Evolutionary conservation across 768 basidiomycete genomes (phyloP), one percentile per base, ranked within the genome.

Genomic region (Termitomyces sp.): DNA sequence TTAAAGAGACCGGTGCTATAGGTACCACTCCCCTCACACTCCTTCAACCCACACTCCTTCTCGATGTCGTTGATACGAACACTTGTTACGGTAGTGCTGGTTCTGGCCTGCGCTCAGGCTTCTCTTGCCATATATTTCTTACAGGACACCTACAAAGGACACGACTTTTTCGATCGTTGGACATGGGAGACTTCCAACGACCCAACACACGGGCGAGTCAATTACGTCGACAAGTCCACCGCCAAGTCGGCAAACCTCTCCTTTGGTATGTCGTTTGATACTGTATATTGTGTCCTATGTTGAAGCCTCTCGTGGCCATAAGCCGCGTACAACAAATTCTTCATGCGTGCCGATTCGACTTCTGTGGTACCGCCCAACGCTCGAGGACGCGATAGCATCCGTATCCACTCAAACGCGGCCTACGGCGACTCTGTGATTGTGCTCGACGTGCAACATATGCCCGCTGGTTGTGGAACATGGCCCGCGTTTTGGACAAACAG

Each of bases 191-290:
- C 78, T 8, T 57, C 69, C 32, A 66, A 79, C 59, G 87, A 89
- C 67, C 86, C 85, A n/a, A 89, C 87, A 0, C 82, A 87, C 62
- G 87, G 87, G n/a, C 74, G 82, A 55, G 84, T 86, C 60, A 82
- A 87, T 70, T 88, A 85, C 62, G 76, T 87, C 38, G 76, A 80
- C 62, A 64, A 75, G 65, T 54, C 62, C 16, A 78, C 79, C 2
- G 82, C 86, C 0, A 54, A 74, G n/a, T 20, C 53, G 0, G 67
- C 69, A 1, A 82, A 82, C 58, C 74, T 87, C 36, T 74, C 85
- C 9, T 80, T 69, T 59, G 82, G 85, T 83, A 49, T 28, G 77
- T 60, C 35, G 4, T 54, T 55, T 36, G 20, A 16, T 57, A 12
- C 15, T 44, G 36, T 36, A 24, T 33, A 22, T 20, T 7, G 13